phyloP scores from a whole-genome alignment of 1,139 yeast species.

The Scheffersomyces parashehatae region DNA sequence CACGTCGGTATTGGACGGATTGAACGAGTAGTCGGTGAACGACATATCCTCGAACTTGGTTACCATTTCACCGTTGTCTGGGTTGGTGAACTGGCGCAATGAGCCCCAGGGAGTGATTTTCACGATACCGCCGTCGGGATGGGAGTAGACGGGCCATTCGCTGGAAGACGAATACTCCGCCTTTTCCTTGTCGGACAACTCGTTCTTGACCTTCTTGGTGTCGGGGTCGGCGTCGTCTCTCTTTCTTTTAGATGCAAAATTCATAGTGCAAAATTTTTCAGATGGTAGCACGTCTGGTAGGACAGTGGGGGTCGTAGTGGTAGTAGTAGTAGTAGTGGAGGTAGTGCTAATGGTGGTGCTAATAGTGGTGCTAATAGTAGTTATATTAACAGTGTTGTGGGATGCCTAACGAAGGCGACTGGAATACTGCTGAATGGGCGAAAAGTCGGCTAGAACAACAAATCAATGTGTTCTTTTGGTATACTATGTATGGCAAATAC shows the following conservation, averaged over 20 bases:
- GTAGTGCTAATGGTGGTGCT: too few species aligned
- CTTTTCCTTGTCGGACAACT: conserved; percentile 14
- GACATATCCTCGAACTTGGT: conserved; percentile 46
- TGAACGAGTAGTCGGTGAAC: conserved; percentile 39
- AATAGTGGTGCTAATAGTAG: too few species aligned
- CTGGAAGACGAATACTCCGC: conserved; percentile 27
- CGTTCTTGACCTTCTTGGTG: conserved; percentile 25
- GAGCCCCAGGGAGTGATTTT: conserved; percentile 67
- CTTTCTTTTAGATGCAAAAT: conserved; percentile 25
- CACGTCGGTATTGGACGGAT: conserved; percentile 15
- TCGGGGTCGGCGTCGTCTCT: conserved; percentile 22
- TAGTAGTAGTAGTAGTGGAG: too few species aligned
- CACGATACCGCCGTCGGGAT: conserved; percentile 65
- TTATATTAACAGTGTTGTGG: too few species aligned
- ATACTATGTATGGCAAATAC: too few species aligned
- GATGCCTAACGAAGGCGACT: too few species aligned
- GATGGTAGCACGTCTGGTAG: too few species aligned
- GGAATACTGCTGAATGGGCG: too few species aligned
- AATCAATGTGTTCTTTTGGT: too few species aligned
- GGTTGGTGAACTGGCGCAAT: conserved; percentile 33
- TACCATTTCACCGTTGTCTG: conserved; percentile 34
- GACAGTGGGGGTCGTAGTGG: too few species aligned
- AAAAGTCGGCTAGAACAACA: too few species aligned
- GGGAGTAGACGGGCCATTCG: conserved; percentile 63
- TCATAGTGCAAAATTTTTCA: conserved; percentile 8